Conservation (phyloP, 257 asterid species). For the Eustoma russellianum region DNA sequence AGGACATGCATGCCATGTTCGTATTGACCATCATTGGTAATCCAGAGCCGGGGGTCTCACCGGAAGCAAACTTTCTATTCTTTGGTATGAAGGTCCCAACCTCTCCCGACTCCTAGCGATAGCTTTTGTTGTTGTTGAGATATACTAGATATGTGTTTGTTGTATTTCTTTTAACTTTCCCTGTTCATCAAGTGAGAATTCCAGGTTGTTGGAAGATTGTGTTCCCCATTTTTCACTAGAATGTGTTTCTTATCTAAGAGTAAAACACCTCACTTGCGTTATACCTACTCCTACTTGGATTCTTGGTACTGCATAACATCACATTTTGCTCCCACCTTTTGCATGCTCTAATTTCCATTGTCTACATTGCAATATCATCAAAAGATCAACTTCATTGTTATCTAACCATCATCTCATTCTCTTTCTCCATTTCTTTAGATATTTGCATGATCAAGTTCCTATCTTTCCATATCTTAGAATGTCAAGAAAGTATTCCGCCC, state of each 20-base stretch:
- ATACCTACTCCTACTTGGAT: slow-evolving; percentile 57
- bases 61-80: no score
- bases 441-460: neutral
- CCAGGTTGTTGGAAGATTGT: slow-evolving; percentile 46
- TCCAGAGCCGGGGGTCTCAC: no score
- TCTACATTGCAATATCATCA: neutral
- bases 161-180: slow-evolving; percentile 33
- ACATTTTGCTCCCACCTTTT: slow-evolving; percentile 10
- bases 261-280: slow-evolving; percentile 56
- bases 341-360: slow-evolving; percentile 2
- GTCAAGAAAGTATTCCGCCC: neutral
- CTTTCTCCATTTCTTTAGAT: neutral
- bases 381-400: neutral
- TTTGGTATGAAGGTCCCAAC: no score
- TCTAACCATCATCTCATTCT: slow-evolving; percentile 2
- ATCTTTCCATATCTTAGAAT: neutral
- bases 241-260: slow-evolving; percentile 23
- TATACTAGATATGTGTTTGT: no score
- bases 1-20: no score
- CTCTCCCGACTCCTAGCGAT: no score
- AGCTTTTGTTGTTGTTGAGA: no score
- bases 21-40: no score
- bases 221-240: slow-evolving; percentile 14
- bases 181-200: slow-evolving; percentile 64
- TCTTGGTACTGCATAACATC: slow-evolving; percentile 20